Evolutionary conservation across 1,284 basidiomycete species (phyloP).

Genomic region (Trichosporon faecale): DNA sequence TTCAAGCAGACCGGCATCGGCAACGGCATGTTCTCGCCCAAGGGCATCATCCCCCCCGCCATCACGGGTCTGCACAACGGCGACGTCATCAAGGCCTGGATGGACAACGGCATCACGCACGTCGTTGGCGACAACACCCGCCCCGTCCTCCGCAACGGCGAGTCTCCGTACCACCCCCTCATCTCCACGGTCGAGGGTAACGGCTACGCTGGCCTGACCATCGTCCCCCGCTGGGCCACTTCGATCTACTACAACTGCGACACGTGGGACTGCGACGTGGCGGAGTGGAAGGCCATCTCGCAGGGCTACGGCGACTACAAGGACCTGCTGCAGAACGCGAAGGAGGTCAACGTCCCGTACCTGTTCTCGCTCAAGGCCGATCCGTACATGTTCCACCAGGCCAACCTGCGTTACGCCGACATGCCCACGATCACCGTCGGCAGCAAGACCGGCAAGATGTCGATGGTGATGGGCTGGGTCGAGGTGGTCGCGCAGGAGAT

Average conservation of each 20-base stretch:
- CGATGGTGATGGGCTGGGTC: slow-evolving; percentile 20
- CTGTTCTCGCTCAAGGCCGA: slow-evolving; percentile 13
- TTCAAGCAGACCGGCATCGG: slow-evolving; percentile 12
- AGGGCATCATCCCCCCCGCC: slow-evolving; percentile 16
- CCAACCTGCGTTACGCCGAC: slow-evolving; percentile 18
- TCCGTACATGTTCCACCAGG: slow-evolving; percentile 24
- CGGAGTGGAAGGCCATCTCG: slow-evolving; percentile 17
- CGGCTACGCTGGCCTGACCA: slow-evolving; percentile 14
- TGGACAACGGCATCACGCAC: slow-evolving; percentile 16
- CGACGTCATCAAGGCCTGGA: slow-evolving; percentile 17
- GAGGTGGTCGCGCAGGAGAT: slow-evolving; percentile 14
- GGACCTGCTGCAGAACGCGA: slow-evolving; percentile 14
- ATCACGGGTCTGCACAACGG: slow-evolving; percentile 22
- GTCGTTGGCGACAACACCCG: slow-evolving; percentile 21
- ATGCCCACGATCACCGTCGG: slow-evolving; percentile 15
- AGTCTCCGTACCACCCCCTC: slow-evolving; percentile 8
- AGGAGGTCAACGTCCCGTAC: slow-evolving; percentile 12
- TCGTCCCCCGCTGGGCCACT: slow-evolving; percentile 18
- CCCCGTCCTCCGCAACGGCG: slow-evolving; percentile 10
- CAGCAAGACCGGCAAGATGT: slow-evolving; percentile 15
- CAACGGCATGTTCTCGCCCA: slow-evolving; percentile 2
- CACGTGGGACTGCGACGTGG: slow-evolving; percentile 15
- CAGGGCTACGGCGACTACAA: slow-evolving; percentile 11
- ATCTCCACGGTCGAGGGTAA: slow-evolving; percentile 12
- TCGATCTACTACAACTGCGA: slow-evolving; percentile 20